phyloP scores from a whole-genome alignment of 1,284 basidiomycete genomes.

The Ceratobasidium sp. region DNA sequence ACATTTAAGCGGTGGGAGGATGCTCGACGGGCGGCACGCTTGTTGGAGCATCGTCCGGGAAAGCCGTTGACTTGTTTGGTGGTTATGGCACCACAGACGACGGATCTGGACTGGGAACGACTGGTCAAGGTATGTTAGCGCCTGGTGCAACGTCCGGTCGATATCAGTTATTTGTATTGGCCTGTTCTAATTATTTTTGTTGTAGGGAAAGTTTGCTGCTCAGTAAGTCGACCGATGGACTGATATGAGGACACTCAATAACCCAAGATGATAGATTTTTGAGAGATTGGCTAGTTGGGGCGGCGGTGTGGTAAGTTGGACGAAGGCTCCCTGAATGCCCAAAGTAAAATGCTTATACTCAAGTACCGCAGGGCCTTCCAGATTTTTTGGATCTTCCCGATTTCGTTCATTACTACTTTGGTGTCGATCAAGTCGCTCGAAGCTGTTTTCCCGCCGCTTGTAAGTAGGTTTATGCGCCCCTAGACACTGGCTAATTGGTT shows the following conservation, averaged over 20 bases:
- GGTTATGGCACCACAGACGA: conserved; percentile 58
- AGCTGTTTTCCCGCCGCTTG: conserved; percentile 35
- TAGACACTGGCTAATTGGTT: neutral
- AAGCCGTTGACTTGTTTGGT: conserved; percentile 53
- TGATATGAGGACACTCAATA: too few species aligned
- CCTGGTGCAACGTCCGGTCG: neutral
- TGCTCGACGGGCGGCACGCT: conserved; percentile 56
- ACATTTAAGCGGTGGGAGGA: conserved; percentile 59
- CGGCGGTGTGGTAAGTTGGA: conserved; percentile 50
- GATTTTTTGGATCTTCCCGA: conserved; percentile 57
- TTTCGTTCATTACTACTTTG: conserved; percentile 46
- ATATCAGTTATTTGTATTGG: neutral
- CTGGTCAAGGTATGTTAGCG: conserved; percentile 55
- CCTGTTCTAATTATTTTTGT: neutral
- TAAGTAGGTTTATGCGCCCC: conserved; percentile 24
- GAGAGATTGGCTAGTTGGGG: conserved; percentile 44
- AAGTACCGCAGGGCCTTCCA: conserved; percentile 52
- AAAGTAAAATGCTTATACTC: neutral
- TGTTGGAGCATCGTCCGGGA: conserved; percentile 56
- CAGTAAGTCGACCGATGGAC: conserved; percentile 30
- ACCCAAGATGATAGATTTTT: conserved; percentile 32
- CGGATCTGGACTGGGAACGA: conserved; percentile 61
- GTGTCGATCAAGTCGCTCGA: conserved; percentile 50
- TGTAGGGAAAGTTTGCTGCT: conserved; percentile 46
- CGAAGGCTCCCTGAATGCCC: neutral